Percentiles rank a stretch among this genome's conserved stretches.
These are phyloP conservation scores for Lyophyllum decastes DNA, from an alignment of 768 basidiomycete species.

Conservation along the genomic window DNA sequence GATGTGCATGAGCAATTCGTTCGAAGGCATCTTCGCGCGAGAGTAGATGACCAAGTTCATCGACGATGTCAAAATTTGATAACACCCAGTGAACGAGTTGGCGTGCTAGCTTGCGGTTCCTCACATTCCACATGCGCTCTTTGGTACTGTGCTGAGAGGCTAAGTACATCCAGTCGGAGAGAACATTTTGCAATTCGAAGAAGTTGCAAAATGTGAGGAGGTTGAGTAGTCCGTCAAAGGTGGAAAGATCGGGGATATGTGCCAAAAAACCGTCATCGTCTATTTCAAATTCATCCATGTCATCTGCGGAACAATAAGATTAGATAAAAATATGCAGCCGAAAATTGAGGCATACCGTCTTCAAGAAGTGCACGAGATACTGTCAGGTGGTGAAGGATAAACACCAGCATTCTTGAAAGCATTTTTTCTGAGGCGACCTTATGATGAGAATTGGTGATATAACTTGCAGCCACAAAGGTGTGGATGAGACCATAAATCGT, in stretches of 20 bases:
- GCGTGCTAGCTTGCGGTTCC: not conserved
- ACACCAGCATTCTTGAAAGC: not conserved
- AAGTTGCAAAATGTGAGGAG: not conserved
- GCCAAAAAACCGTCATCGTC: not conserved
- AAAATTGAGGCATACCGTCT: not conserved
- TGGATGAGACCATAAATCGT: not conserved
- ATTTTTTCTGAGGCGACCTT: not conserved
- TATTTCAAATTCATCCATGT: not conserved
- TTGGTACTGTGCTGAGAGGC: not conserved
- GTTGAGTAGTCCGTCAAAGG: not conserved
- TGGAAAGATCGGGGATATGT: not conserved
- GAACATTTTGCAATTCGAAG: not conserved
- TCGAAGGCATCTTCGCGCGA: not conserved
- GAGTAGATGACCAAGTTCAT: not conserved
- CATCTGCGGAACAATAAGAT: not conserved
- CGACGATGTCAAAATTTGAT: not conserved
- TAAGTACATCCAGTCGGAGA: not conserved
- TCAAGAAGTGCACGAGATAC: not conserved
- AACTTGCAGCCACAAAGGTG: not conserved
- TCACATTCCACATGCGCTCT: not conserved
- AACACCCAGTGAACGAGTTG: not conserved
- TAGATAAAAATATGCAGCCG: not conserved
- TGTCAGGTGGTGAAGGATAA: not conserved
- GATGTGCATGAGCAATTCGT: not conserved
- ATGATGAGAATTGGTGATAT: not conserved